phyloP scores from a whole-genome alignment of 768 basidiomycete genomes.

The Termitomyces eurrhizus region DNA sequence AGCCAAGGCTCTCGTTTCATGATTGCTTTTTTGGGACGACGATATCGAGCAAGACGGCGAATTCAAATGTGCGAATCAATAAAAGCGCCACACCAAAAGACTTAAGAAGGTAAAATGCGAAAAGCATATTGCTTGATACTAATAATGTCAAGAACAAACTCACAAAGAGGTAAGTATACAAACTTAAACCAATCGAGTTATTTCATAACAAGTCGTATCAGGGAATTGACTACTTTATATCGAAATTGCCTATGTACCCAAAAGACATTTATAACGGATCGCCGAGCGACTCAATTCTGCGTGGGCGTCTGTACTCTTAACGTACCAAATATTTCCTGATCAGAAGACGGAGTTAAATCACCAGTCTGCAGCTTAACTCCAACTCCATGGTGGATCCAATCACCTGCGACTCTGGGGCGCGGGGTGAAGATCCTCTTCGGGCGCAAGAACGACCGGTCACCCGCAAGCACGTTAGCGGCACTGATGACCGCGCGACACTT shows the following conservation, averaged over 20 bases:
- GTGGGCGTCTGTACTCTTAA: conserved; percentile 11
- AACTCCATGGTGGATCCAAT: conserved; percentile 17
- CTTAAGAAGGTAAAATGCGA: not conserved
- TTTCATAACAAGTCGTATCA: not conserved
- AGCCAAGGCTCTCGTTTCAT: too few species aligned
- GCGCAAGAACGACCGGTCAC: conserved; percentile 43
- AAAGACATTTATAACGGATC: not conserved
- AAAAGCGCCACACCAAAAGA: not conserved
- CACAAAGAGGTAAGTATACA: not conserved
- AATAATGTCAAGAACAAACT: not conserved
- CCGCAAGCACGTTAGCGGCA: conserved; percentile 62
- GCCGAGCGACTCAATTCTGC: not conserved
- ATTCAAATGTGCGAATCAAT: not conserved
- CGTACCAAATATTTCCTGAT: conserved; percentile 8
- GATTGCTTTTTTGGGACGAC: not conserved
- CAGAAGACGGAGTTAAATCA: conserved; percentile 11
- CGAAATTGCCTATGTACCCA: not conserved
- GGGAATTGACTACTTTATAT: not conserved
- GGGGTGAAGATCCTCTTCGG: conserved; percentile 24
- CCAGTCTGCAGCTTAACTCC: conserved; percentile 19
- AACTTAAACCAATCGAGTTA: not conserved
- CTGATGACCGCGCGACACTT: conserved; percentile 74
- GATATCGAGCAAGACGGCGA: not conserved
- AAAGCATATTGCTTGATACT: too few species aligned
- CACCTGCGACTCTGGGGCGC: conserved; percentile 14